phyloP scores from a whole-genome alignment of 1,284 basidiomycete genomes.

The Puccinia horiana region DNA sequence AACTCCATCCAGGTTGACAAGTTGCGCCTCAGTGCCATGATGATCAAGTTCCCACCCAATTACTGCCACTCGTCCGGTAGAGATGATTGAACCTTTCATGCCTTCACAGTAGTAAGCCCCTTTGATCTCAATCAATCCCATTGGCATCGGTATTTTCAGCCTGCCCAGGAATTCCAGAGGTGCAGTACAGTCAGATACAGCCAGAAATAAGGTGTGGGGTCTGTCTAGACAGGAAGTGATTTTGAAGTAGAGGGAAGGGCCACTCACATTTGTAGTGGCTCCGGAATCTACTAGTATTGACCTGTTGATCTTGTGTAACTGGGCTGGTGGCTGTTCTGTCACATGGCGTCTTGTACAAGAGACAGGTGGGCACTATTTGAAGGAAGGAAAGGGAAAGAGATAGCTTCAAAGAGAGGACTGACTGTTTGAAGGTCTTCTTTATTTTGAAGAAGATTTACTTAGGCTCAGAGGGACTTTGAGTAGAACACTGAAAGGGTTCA shows the following conservation, averaged over 20 bases:
- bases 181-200: background rate
- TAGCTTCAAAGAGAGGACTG: no score
- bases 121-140: background rate
- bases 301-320: background rate
- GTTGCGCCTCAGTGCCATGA: background rate
- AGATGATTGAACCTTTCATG: background rate
- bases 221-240: background rate
- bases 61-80: background rate
- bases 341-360: no score
- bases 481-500: no score
- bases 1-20: background rate
- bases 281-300: background rate
- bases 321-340: no score
- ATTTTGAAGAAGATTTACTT: no score
- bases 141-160: background rate
- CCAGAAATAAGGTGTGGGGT: background rate
- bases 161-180: background rate
- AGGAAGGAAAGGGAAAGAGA: no score
- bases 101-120: background rate
- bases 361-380: no score
- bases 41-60: background rate
- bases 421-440: no score
- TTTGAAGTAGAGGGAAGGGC: background rate
- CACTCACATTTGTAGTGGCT: background rate
- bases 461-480: no score